Evolutionary conservation across 2,329 filamentous ascomycete genomes (phyloP).

Genomic region (Capronia epimyces): DNA sequence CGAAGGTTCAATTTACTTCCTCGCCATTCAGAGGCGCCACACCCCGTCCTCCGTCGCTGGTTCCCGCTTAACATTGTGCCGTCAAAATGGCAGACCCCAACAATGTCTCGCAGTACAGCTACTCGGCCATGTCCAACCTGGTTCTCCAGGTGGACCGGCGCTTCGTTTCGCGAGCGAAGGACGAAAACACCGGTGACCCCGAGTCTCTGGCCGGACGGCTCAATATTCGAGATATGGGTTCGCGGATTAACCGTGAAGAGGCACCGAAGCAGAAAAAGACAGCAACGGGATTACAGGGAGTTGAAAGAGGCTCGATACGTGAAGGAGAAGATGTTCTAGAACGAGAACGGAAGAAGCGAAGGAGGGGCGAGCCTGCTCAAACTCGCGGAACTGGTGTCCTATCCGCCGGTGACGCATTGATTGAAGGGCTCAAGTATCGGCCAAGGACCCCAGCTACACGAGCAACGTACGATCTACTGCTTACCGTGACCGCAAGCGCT

Average conservation of each 20-base stretch:
- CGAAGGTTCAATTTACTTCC: background rate
- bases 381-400: slow-evolving; percentile 70
- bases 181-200: slow-evolving; percentile 94
- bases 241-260: slow-evolving; percentile 69
- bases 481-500: slow-evolving; percentile 80
- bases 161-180: slow-evolving; percentile 84
- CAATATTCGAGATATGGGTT: slow-evolving; percentile 92
- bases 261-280: slow-evolving; percentile 76
- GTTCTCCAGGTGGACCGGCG: slow-evolving; percentile 98
- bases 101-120: slow-evolving; percentile 95
- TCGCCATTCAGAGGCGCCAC: background rate
- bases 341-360: slow-evolving; percentile 80
- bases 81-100: slow-evolving; percentile 60
- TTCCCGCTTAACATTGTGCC: background rate
- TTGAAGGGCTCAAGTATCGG: slow-evolving; percentile 88
- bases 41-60: background rate
- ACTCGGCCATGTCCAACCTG: slow-evolving; percentile 99
- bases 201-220: slow-evolving; percentile 94
- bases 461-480: slow-evolving; percentile 88
- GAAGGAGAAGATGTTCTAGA: slow-evolving; percentile 80
- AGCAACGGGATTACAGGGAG: slow-evolving; percentile 57
- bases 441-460: slow-evolving; percentile 86
- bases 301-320: slow-evolving; percentile 68
- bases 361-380: slow-evolving; percentile 65
- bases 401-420: slow-evolving; percentile 74